Evolutionary conservation across 495 filamentous ascomycete genomes (phyloP), one percentile per base, ranked within the genome.

Genomic region (Sabuloglossum arenarium): DNA sequence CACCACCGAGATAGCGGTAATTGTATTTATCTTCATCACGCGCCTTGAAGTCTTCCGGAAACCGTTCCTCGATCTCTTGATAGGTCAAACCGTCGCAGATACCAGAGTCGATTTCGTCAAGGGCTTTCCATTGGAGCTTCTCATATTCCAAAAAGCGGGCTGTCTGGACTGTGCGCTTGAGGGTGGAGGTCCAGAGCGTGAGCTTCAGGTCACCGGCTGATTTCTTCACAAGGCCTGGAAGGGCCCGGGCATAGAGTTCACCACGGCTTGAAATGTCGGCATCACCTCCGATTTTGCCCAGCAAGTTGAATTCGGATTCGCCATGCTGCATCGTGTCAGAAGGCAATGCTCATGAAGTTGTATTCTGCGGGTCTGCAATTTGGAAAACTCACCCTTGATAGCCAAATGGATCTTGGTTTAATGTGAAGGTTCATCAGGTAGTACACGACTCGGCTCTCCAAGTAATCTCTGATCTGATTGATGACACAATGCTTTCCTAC

Each of bases 341-440:
- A 58, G 23, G 1, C 27, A 19, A 8, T 39, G 11, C 14, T 46
- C 55, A 51, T 24, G 21, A 19, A 24, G 28, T 8, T 56, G n/a
- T 42, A 16, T 39, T 24, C 10, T 16, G 21, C 21, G 27, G 11
- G 10, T 6, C 56, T 30, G 23, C 16, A 34, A 56, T 43, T 27
- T 27, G 47, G 19, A 25, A 21, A 39, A 73, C 83, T 66, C 78
- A 94, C 88, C 16, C 91, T 76, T 58, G 91, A 96, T 30, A 98
- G 74, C 91, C 91, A 98, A 62, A 98, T 94, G 9, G 88, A 93
- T 24, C 91, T 79, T n/a, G 89, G 89, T 61, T 86, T 88, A 62
- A 98, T 96, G 70, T 98, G 91, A 25, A 98, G 73, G 64, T 97
- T 98, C 81, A 96, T 96, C 43, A 96, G 79, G 64, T 94, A 98